Evolutionary conservation across 805 yeast species (phyloP), one percentile per base, ranked within the genome.

Genomic region (Cyberlindnera maclurae): DNA sequence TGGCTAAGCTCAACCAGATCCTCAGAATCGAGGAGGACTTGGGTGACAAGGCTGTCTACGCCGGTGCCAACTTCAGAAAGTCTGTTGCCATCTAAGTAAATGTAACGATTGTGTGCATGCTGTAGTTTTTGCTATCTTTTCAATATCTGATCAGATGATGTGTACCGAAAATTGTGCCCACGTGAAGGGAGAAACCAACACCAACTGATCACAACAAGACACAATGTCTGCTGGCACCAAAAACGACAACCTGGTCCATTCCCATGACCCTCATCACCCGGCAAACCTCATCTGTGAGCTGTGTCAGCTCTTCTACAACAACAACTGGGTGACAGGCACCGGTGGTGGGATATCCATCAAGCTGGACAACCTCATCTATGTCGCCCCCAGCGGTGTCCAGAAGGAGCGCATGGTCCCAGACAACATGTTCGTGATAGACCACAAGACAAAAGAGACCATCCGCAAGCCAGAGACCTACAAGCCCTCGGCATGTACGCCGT

Each of bases 1-100:
- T 93, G 71, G 97, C 97, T 68, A 90, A 90, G 77, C 81, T 83
- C 70, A 90, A 90, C 89, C 96, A 90, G 79, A 81, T 90, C 70
- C 79, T 90, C 69, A 86, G 97, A 76, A 90, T 90, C 62, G 97
- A 93, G 79, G 95, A 90, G 77, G 95, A 85, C 75, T 83, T 90
- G 64, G 97, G 97, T 65, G 89, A 78, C 82, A 87, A 88, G 79
- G 97, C 97, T 52, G 62, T 89, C 67, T 90, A 77, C 75, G 96
- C 97, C 52, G 97, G 97, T 68, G 75, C 73, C 62, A 70, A 84
- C 69, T 89, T 90, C 90, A 93, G 82, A 51, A 59, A 58, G 48
- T 55, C 62, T 33, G 62, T 55, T 45, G 53, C 53, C 33, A 56
- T 59, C 58, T 59, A 56, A 54, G 40, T 17, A 31, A 5, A 27